phyloP scores from a whole-genome alignment of 78 protist genomes.

The Dictyostelium purpureum region DNA sequence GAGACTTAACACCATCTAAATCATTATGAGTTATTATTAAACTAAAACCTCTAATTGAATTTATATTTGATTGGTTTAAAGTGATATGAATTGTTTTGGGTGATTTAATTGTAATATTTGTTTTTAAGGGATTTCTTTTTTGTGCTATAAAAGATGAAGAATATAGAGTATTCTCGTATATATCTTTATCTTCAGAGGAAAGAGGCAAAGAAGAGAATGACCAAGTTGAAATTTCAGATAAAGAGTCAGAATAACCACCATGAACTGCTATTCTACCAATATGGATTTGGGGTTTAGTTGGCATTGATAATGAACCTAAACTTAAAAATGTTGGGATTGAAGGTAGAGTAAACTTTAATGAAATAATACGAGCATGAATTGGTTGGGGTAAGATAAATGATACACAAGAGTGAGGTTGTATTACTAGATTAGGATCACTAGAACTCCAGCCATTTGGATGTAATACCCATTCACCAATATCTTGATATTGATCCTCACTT shows the following conservation, averaged over 20 bases:
- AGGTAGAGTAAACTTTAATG: conserved; percentile 46
- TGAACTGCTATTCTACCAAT: conserved; percentile 73
- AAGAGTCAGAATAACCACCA: conserved; percentile 29
- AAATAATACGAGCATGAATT: conserved; percentile 44
- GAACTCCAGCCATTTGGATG: conserved; percentile 79
- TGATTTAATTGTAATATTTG: conserved; percentile 29
- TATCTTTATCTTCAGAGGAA: conserved; percentile 27
- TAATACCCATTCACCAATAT: conserved; percentile 50
- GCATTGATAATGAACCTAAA: not conserved
- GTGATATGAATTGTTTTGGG: conserved; percentile 30
- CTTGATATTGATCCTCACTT: not conserved
- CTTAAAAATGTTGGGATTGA: conserved; percentile 45
- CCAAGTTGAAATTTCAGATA: conserved; percentile 44
- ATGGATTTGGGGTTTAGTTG: conserved; percentile 33
- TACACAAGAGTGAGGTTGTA: conserved; percentile 74
- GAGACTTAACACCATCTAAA: conserved; percentile 64
- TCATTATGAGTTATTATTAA: conserved; percentile 46
- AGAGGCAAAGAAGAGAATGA: conserved; percentile 6
- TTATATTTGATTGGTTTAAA: not conserved
- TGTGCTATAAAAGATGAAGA: not conserved
- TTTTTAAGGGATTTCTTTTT: conserved; percentile 56
- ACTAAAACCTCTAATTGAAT: conserved; percentile 29
- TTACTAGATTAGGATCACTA: conserved; percentile 46
- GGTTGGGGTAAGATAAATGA: conserved; percentile 50
- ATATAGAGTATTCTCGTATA: conserved; percentile 63